These are phyloP conservation scores for Starmerella vaccinii DNA, from an alignment of 805 yeast species.

Conservation along the genomic window DNA sequence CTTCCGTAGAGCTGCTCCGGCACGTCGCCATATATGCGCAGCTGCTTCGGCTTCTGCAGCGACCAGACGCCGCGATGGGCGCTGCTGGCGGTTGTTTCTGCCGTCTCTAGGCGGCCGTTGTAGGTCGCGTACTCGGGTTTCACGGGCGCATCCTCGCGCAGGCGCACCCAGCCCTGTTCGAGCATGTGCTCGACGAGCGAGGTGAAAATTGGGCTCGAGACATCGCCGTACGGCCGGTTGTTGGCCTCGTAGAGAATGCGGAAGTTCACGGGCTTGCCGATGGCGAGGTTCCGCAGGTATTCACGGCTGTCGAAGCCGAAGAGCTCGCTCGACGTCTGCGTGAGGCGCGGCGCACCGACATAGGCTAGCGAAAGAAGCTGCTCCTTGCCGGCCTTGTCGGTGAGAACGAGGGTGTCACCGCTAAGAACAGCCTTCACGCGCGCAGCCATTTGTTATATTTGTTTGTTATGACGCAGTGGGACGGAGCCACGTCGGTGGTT, in stretches of 20 bases:
- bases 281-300: constrained; percentile 46
- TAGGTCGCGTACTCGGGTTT: constrained; percentile 38
- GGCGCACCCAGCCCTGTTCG: constrained; percentile 50
- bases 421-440: constrained; percentile 61
- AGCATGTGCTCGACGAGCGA: constrained; percentile 50
- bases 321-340: constrained; percentile 29
- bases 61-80: constrained; percentile 51
- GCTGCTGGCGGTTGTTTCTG: constrained; percentile 41
- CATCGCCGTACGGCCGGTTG: constrained; percentile 60
- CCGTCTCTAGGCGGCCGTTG: constrained; percentile 26
- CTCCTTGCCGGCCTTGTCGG: constrained; percentile 45
- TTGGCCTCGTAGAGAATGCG: constrained; percentile 43
- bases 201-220: constrained; percentile 50
- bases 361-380: constrained; percentile 54
- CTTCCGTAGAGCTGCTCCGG: constrained; percentile 25
- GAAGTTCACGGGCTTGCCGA: constrained; percentile 56
- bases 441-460: constrained; percentile 34
- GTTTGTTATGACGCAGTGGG: not conserved
- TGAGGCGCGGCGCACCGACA: constrained; percentile 47
- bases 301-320: constrained; percentile 53
- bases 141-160: constrained; percentile 42
- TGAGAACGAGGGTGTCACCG: constrained; percentile 58
- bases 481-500: constrained; percentile 2
- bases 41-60: constrained; percentile 8
- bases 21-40: constrained; percentile 18